Base-by-base conservation (phyloP, 2,329 filamentous ascomycete species). In the Microdochium bolleyi region DNA sequence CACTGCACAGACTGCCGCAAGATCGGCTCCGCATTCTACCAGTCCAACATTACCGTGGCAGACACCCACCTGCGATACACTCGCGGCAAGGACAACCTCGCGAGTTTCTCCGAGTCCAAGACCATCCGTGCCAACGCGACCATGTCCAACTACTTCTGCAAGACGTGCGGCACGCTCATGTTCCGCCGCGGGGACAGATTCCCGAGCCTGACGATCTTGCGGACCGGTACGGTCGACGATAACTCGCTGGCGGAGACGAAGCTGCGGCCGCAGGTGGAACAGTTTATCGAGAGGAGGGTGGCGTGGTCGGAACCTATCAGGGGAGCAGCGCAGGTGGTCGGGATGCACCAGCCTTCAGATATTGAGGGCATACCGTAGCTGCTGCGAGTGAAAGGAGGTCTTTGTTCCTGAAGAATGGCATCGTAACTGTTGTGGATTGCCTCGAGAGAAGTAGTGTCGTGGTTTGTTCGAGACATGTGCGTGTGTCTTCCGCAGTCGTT, bases 81-180 rank as follows among this genome's bases (percentile, higher is more conserved):
- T 0, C 77, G 80, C 14, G 81, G 82, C 10, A 64, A 67, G 3
- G 74, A 79, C 0, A 75, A 73, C 24, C 69, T 84, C 13, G 77
- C 63, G n/a, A 56, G 60, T 1, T 84, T 67, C 53, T 57, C 60
- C 3, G 75, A 83, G 57, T 59, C 58, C 2, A 61, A 67, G 19
- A 82, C 79, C 0, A 73, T 80, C 41, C 69, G 56, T 0, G 70
- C 72, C 0, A 71, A 70, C 2, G 71, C 74, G 51, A 63, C 50
- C 5, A 87, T 86, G 82, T 77, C 76, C 8, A 85, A 85, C 59
- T 70, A 73, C 60, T 87, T 86, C 64, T 87, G 83, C 58, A 66
- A 61, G 0, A 76, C 70, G 0, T 87, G 83, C 60, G 82, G 83
- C 0, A 76, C 76, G 0, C 71, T 85, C 3, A 78, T 86, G 79